A percentile compares a stretch with the other conserved stretches of the same genome.
Evolutionary conservation across 768 basidiomycete genomes (phyloP).

Genomic region (Suillus subaureus): DNA sequence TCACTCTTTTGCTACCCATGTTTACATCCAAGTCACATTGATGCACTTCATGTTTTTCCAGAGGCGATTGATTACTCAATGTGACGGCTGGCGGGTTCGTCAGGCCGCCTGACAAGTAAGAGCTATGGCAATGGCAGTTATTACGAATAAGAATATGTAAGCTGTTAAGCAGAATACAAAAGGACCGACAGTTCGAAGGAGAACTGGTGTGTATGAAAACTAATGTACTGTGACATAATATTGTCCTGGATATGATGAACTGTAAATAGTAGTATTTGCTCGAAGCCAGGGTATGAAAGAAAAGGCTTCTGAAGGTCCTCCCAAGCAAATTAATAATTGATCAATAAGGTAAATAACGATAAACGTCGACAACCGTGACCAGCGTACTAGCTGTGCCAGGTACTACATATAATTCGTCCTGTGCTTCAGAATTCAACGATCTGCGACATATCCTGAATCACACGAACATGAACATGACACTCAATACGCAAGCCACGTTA

Average conservation of each 20-base stretch:
- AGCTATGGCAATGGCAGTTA: neutral
- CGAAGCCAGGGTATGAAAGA: neutral
- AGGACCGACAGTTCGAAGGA: too few species aligned
- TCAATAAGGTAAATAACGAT: neutral
- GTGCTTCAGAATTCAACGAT: neutral
- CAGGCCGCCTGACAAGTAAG: neutral
- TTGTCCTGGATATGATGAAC: neutral
- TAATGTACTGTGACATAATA: neutral
- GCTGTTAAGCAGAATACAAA: neutral
- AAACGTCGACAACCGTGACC: neutral
- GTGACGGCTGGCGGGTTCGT: neutral
- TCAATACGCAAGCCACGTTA: neutral
- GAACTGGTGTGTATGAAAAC: neutral
- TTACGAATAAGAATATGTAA: neutral
- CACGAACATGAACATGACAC: neutral
- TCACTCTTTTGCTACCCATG: neutral
- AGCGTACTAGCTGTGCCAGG: neutral
- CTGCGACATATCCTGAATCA: conserved; percentile 1
- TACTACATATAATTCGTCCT: too few species aligned
- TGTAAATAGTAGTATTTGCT: neutral
- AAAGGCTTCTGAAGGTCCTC: neutral
- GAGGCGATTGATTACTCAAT: too few species aligned
- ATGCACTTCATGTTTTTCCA: too few species aligned
- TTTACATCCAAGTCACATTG: neutral
- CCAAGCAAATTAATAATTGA: neutral